Base-by-base conservation (phyloP, 306 rosid species). In the Cucurbita ficifolia region DNA sequence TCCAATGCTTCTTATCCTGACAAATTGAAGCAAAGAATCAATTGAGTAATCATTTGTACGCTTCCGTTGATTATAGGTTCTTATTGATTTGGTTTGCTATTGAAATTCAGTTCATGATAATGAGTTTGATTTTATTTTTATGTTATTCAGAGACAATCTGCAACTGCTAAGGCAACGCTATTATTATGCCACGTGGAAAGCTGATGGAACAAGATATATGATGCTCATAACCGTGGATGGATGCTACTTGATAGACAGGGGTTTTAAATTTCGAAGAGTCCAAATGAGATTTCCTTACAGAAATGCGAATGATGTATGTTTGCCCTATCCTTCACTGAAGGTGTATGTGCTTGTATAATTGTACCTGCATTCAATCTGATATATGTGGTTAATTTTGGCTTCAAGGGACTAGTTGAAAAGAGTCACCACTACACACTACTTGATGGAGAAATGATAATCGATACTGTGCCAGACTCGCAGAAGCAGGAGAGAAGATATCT, bases 181-280 rank as follows among this genome's bases (percentile, higher is more conserved):
- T 79, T 92, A 92, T 78, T 92, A 92, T 86, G 98, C 98, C 73
- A 92, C 98, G 14, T 92, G 98, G 98, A 92, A 92, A 88, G 98
- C 98, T 81, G 96, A 92, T 77, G 98, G 98, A 80, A 92, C 98
- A 33, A 83, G 98, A 79, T 92, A 92, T 82, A 92, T 92, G 98
- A 90, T 92, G 98, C 85, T 90, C 75, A 88, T 90, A 75, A 92
- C 89, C 29, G 59, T 86, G 84, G 98, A 92, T 81, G 98, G 98
- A 36, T 92, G 98, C 81, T 92, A 86, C 86, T 86, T 92, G 82
- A 80, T 92, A 73, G 98, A 92, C 83, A 90, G 98, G 77, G 80
- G 36, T 81, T 92, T 87, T 82, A 90, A 83, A 79, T 92, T 86
- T 81, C 84, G 98, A 79, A 88, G 98, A 85, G 96, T 92, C 61